phyloP scores from a whole-genome alignment of 2,329 filamentous ascomycete species.

The Fusarium sp. region DNA sequence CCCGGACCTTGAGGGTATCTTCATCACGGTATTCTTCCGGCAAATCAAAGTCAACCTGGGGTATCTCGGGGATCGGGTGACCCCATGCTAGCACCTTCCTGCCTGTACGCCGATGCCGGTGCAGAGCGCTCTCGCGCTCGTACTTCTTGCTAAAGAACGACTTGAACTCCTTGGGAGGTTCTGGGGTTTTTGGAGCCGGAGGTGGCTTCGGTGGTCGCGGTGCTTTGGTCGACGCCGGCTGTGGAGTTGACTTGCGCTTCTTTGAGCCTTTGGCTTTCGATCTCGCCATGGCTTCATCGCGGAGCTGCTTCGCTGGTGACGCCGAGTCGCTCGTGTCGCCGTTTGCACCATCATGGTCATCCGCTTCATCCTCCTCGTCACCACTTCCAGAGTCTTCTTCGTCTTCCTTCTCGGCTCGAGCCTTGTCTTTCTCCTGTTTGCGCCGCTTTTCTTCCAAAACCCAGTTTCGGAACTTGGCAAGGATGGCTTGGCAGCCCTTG shows the following conservation, averaged over 20 bases:
- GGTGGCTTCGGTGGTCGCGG: constrained; percentile 40
- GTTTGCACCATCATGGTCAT: constrained; percentile 59
- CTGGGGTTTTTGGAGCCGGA: constrained; percentile 48
- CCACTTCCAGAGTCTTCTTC: constrained; percentile 48
- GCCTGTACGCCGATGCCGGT: constrained; percentile 75
- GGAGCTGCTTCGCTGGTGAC: constrained; percentile 75
- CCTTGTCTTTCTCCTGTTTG: constrained; percentile 79
- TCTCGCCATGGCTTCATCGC: constrained; percentile 74
- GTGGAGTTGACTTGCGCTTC: constrained; percentile 46
- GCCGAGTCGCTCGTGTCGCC: constrained; percentile 66
- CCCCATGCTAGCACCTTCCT: constrained; percentile 85
- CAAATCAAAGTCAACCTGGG: constrained; percentile 78
- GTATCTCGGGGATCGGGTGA: constrained; percentile 79
- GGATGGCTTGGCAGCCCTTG: constrained; percentile 80
- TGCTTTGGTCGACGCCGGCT: constrained; percentile 31
- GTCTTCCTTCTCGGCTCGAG: constrained; percentile 48
- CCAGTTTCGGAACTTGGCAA: constrained; percentile 91
- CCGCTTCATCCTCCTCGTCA: constrained; percentile 37
- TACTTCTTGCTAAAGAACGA: constrained; percentile 89
- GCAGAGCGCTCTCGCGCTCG: constrained; percentile 83
- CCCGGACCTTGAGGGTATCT: constrained; percentile 68
- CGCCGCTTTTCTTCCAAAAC: constrained; percentile 88
- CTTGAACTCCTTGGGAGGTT: constrained; percentile 73
- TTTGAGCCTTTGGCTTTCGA: constrained; percentile 55
- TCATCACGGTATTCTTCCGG: constrained; percentile 73